Conservation (phyloP, 139 green algal species). For the Chlorella sorokiniana region DNA sequence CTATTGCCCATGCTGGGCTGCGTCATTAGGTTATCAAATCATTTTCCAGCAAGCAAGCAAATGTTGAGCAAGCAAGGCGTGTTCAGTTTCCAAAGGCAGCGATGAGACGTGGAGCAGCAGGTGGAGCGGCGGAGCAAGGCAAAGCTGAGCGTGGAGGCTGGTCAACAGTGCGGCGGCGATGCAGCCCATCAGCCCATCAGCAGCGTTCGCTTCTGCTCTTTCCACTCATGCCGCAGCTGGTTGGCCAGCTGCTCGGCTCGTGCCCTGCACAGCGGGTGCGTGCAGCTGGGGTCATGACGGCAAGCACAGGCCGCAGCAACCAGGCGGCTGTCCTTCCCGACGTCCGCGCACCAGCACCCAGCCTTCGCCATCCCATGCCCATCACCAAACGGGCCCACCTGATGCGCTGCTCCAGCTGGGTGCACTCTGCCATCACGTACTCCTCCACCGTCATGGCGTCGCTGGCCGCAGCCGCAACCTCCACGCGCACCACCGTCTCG, state of each 20-base stretch:
- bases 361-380: neutral
- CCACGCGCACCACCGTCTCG: slow-evolving; percentile 1
- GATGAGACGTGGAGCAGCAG: no score
- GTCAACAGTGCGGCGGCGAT: neutral
- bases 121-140: no score
- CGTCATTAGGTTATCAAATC: no score
- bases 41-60: no score
- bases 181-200: neutral
- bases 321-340: no score
- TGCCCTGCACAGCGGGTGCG: slow-evolving; percentile 1
- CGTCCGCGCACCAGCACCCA: no score
- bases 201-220: slow-evolving; percentile 30
- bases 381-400: neutral
- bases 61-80: no score
- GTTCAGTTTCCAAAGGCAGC: no score
- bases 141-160: neutral
- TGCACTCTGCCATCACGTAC: slow-evolving; percentile 34
- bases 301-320: neutral
- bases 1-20: no score
- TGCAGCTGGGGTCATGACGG: neutral
- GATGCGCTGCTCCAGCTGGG: slow-evolving; percentile 39
- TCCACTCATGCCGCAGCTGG: slow-evolving; percentile 30
- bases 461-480: neutral
- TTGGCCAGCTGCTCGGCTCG: slow-evolving; percentile 33
- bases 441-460: slow-evolving; percentile 30